Evolutionary conservation across 2,329 filamentous ascomycete genomes (phyloP).

Genomic region (Venturia oleaginea): DNA sequence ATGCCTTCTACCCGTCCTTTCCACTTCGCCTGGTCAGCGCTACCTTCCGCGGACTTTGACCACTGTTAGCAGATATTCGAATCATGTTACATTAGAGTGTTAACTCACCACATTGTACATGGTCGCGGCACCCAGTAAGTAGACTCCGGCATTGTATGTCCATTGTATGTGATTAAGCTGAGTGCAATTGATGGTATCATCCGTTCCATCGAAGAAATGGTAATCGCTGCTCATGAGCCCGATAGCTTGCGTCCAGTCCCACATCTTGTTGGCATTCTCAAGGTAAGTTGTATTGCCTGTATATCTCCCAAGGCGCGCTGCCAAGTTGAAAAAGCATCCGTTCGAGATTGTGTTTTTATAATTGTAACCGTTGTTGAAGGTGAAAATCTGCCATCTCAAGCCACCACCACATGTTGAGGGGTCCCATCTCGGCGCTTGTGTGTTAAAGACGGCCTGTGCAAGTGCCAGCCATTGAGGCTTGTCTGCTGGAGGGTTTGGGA

Average conservation of each 20-base stretch:
- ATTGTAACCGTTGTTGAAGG: conserved; percentile 39
- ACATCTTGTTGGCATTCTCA: conserved; percentile 48
- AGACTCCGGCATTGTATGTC: conserved; percentile 44
- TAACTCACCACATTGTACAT: conserved; percentile 40
- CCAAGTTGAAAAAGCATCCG: conserved; percentile 43
- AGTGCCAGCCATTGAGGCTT: conserved; percentile 19
- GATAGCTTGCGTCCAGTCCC: conserved; percentile 32
- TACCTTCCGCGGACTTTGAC: conserved; percentile 17
- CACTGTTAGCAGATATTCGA: conserved; percentile 26
- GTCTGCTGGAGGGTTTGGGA: conserved; percentile 32
- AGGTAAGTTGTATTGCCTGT: conserved; percentile 44
- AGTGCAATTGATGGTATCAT: conserved; percentile 36
- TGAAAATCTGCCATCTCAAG: conserved; percentile 32
- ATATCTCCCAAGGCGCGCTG: conserved; percentile 29
- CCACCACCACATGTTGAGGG: conserved; percentile 29
- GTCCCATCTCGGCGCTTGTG: conserved; percentile 30
- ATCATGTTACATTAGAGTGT: conserved; percentile 21
- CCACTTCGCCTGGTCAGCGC: conserved; percentile 16
- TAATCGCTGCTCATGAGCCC: conserved; percentile 49
- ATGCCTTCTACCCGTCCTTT: conserved; percentile 23
- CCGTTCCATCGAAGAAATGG: conserved; percentile 38
- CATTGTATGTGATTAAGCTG: conserved; percentile 44
- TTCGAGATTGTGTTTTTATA: conserved; percentile 41
- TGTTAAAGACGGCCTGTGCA: conserved; percentile 32
- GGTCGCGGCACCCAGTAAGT: conserved; percentile 37